Base-by-base conservation (phyloP, 139 green algal genomes). In the Volvox reticuliferus region DNA sequence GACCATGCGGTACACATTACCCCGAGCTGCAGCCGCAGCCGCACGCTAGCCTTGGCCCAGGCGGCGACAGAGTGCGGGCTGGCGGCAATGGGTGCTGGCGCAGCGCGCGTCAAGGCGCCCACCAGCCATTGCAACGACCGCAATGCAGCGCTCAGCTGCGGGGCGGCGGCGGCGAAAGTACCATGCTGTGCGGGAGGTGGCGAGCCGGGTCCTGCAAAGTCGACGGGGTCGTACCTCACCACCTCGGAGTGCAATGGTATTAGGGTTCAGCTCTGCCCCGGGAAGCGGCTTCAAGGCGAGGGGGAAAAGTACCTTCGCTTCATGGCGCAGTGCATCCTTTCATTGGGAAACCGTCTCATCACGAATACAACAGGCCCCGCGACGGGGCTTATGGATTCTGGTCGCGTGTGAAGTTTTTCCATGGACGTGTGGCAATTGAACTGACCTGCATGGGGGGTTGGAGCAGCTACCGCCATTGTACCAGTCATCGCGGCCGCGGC, bases 11-110 rank as follows among this genome's bases (percentile, higher is more conserved):
- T 85, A 12, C 30, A 79, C 30, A 85, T 26, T 55, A 78, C 87
- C 18, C 76, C 73, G 61, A 86, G 61, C 76, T 86, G 76, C 76
- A 86, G 36, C 44, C 76, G 75, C 87, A 91, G 24, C 61, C 76
- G 61, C 9, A 22, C 24, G 22, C 19, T 17, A 32, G 61, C 87
- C 76, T 79, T 67, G 17, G 78, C 35, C 86, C 86, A 90, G 30
- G 86, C 86, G 21, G 19, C 86, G 20, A 22, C 73, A 20, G 71
- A 76, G 19, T 61, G 71, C 19, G 71, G 71, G 86, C 50, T 84
- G 44, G 50, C 50, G 20, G 86, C 20, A 32, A 90, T 55, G n/a
- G 71, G 50, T n/a, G 73, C 36, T 18, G 86, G 86, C 86, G 86
- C 44, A 22, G 73, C 86, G 20, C 86, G 71, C 6, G 73, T 76